Base-by-base conservation (phyloP, 2,329 filamentous ascomycete species). In the Colletotrichum sp. region DNA sequence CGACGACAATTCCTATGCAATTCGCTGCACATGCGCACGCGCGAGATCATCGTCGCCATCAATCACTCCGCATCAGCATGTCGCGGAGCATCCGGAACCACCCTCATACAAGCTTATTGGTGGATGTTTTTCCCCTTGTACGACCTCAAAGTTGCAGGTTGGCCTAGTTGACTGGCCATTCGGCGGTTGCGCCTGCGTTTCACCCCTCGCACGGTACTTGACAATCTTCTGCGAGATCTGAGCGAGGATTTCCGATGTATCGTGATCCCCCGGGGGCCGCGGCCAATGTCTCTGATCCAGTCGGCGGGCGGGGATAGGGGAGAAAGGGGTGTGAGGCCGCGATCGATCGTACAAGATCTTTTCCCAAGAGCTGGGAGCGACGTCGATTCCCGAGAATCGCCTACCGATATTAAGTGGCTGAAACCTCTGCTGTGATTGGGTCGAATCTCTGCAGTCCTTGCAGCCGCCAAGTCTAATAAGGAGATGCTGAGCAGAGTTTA, bases 371-470 rank as follows among this genome's bases (percentile, higher is more conserved):
- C 26, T 34, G 14, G 48, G 34, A n/a, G 28, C 28, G 36, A 55
- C 61, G 13, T 48, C 24, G 32, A 58, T 63, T 68, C 58, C 69
- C 69, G 69, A 75, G 21, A 30, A 52, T 75, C 73, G 73, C 69
- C 63, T 75, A 73, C 16, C 10, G 4, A 69, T 34, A 75, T 75
- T 69, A 61, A 32, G 69, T 75, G 69, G 73, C 73, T 75, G 73
- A 75, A 59, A 75, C 69, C 10, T 28, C 12, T 32, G 7, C 13
- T 26, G 32, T 28, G 5, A 55, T 55, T 16, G 32, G 21, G 14
- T 13, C 14, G 34, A 4, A 38, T 21, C 10, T 3, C 16, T n/a
- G 16, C 14, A 24, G 9, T 30, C 5, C 4, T 66, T 36, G 62
- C 34, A 43, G 61, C 6, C n/a, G 30, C 28, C 30, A 21, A 24